Evolutionary conservation across 177 flowering plant species (phyloP), one percentile per base, ranked within the genome.

Genomic region (Telopea speciosissima): DNA sequence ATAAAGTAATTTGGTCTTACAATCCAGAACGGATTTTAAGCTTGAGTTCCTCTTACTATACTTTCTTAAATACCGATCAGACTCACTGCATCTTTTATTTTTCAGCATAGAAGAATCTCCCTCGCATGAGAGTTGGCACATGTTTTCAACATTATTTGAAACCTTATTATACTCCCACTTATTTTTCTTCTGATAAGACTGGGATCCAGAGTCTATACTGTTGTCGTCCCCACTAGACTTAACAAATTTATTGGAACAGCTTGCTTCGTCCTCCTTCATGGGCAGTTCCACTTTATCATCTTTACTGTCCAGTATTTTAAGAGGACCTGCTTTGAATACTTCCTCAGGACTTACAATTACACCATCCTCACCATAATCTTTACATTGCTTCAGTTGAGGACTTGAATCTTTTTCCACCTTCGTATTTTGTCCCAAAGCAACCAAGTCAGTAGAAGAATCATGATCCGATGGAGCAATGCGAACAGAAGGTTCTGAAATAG

Each of bases 61-160:
- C 74, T 73, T 87, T 17, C 72, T 59, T 14, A 68, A 8, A 79
- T 61, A 83, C n/a, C 80, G 82, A 72, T 79, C 82, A 58, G 45
- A 72, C 42, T 40, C 68, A 25, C 13, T 16, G 54, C 36, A 68
- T 52, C 49, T 63, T 25, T 23, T 73, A 61, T 42, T 69, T 49
- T 44, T 67, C 24, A 26, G 19, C 0, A 14, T 17, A 44, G 63
- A 59, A 26, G 52, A 44, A 49, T 68, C 66, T 6, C 67, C 62
- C 69, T 67, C 78, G 77, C 63, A 65, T 25, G 24, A 63, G 52
- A 68, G 36, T 54, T 22, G 67, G 36, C 44, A 70, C 16, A 52
- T 74, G 25, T 36, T 59, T 22, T 28, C 66, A 28, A n/a, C 45
- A 36, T 61, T 52, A 23, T 61, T 60, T 22, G 68, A 65, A 8